Evolutionary conservation across 148 eudicot genomes (phyloP).

Genomic region (Talinum fruticosum): DNA sequence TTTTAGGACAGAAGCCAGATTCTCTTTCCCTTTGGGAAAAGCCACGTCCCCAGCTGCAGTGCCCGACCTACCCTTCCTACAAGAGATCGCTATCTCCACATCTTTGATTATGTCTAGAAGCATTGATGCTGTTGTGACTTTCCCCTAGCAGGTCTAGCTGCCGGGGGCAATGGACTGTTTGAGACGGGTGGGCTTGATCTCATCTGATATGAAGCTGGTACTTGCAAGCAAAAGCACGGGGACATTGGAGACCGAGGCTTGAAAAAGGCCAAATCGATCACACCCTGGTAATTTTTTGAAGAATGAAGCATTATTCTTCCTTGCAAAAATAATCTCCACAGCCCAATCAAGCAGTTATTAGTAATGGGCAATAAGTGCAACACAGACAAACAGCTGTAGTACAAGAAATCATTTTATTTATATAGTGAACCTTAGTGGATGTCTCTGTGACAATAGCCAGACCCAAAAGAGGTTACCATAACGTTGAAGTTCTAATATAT

Average conservation of each 20-base stretch:
- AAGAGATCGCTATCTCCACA: constrained; percentile 74
- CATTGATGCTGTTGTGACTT: constrained; percentile 63
- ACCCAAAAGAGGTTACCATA: background rate
- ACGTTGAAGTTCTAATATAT: background rate
- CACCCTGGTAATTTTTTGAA: constrained; percentile 47
- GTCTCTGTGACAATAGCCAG: background rate
- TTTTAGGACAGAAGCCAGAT: constrained; percentile 91
- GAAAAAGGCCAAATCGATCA: constrained; percentile 73
- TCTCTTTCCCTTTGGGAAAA: constrained; percentile 95
- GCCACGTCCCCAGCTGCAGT: constrained; percentile 99
- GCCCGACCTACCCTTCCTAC: constrained; percentile 86
- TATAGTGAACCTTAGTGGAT: background rate
- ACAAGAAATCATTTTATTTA: background rate
- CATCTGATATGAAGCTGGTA: constrained; percentile 53
- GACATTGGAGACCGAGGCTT: constrained; percentile 59
- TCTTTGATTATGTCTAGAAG: constrained; percentile 79
- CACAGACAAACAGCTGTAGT: background rate
- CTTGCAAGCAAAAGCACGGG: constrained; percentile 87
- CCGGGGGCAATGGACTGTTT: constrained; percentile 62
- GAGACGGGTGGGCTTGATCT: constrained; percentile 57
- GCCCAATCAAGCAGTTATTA: background rate
- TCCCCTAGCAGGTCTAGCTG: constrained; percentile 57
- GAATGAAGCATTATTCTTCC: background rate
- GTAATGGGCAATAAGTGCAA: background rate
- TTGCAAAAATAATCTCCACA: background rate